Conservation (phyloP, 768 basidiomycete genomes). For the Heimioporus sp. region DNA sequence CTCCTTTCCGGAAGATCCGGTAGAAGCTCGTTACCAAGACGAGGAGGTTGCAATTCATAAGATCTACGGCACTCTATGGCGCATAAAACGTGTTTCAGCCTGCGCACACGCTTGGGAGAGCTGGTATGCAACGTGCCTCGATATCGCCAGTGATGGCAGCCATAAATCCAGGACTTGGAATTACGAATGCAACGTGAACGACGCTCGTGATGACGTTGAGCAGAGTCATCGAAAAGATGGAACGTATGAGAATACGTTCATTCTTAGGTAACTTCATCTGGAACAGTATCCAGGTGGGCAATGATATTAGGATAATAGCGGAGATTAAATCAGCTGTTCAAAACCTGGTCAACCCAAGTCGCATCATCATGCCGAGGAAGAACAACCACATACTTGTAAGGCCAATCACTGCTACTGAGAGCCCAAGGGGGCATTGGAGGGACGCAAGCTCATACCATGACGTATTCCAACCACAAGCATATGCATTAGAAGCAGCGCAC, state of each 20-base stretch:
- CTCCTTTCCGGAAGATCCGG: slow-evolving; percentile 5
- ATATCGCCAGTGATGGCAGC: slow-evolving; percentile 13
- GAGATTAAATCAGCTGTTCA: slow-evolving; percentile 10
- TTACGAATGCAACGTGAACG: slow-evolving; percentile 11
- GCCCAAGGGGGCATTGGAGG: slow-evolving; percentile 2
- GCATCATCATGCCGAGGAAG: not conserved
- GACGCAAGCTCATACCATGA: slow-evolving; percentile 7
- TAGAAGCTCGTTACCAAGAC: slow-evolving; percentile 14
- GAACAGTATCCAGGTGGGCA: slow-evolving; percentile 11
- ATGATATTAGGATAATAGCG: slow-evolving; percentile 5
- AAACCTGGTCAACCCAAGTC: not conserved
- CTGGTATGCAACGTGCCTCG: slow-evolving; percentile 6
- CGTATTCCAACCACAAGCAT: slow-evolving; percentile 7
- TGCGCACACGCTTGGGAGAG: too few relatives aligned
- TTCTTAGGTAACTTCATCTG: not conserved
- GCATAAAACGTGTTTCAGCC: not conserved
- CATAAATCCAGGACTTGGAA: slow-evolving; percentile 5
- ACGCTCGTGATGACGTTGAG: slow-evolving; percentile 8
- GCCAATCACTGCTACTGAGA: not conserved
- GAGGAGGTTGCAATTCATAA: slow-evolving; percentile 16
- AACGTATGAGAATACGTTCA: slow-evolving; percentile 10
- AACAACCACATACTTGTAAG: slow-evolving; percentile 1
- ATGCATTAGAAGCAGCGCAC: slow-evolving; percentile 3
- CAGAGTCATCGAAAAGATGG: slow-evolving; percentile 12
- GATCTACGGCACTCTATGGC: slow-evolving; percentile 12